Conservation (phyloP, 371 early-diverging fungal genomes). For the Rhizopus microsporus region DNA sequence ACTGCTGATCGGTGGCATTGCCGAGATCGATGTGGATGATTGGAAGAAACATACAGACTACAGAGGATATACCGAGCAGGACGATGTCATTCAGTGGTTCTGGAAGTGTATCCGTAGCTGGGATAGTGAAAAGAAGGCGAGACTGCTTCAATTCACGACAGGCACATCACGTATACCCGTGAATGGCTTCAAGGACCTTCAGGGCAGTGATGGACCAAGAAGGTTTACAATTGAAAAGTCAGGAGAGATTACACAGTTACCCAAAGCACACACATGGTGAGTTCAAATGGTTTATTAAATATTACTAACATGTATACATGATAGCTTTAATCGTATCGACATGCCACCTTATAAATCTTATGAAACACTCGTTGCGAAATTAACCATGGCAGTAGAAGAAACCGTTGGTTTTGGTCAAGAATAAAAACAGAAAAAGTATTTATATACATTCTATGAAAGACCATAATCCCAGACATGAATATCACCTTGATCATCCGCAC, state of each 20-base stretch:
- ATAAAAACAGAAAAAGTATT: conserved; percentile 30
- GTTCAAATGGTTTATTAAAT: neutral
- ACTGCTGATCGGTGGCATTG: conserved; percentile 96
- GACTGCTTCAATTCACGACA: conserved; percentile 97
- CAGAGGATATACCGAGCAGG: conserved; percentile 94
- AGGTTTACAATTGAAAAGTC: conserved; percentile 96
- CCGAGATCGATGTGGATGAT: conserved; percentile 98
- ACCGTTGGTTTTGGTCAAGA: conserved; percentile 89
- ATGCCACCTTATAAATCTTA: conserved; percentile 88
- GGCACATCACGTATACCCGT: conserved; percentile 98
- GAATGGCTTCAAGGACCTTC: conserved; percentile 97
- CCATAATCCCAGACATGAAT: conserved; percentile 76
- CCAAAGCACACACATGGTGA: conserved; percentile 95
- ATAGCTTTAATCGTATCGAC: conserved; percentile 93
- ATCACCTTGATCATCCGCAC: conserved; percentile 80
- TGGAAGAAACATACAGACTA: conserved; percentile 99
- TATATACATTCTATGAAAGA: conserved; percentile 5
- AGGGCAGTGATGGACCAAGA: conserved; percentile 96
- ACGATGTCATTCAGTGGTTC: conserved; percentile 96
- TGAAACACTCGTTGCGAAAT: conserved; percentile 73
- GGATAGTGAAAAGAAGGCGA: conserved; percentile 93
- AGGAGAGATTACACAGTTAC: conserved; percentile 87
- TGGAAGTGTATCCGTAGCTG: conserved; percentile 93
- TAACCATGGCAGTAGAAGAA: conserved; percentile 94
- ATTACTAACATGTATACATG: neutral